Conservation (phyloP, 352 stramenopile species). For the Pythium aphanidermatum region DNA sequence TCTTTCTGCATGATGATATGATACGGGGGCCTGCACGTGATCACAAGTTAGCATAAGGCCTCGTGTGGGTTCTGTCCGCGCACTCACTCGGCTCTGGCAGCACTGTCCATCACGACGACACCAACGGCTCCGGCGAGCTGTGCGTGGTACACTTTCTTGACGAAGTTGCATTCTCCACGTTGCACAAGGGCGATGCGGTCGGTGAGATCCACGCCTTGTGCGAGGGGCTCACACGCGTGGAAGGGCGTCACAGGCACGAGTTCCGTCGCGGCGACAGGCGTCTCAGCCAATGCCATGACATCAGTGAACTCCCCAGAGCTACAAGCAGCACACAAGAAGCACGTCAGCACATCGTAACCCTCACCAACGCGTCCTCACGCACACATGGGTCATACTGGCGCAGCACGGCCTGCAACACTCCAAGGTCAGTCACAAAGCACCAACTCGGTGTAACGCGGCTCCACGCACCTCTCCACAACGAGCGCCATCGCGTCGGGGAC, state of each 20-base stretch:
- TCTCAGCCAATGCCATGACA: conserved; percentile 31
- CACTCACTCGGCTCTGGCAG: conserved; percentile 47
- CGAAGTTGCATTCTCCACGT: conserved; percentile 64
- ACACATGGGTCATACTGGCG: conserved; percentile 57
- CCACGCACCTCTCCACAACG: conserved; percentile 14
- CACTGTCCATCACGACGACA: conserved; percentile 67
- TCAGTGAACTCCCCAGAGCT: conserved; percentile 77
- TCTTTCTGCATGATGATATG: conserved; percentile 86
- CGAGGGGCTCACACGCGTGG: conserved; percentile 51
- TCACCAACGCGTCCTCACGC: neutral
- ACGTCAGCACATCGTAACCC: neutral
- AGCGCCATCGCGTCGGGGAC: neutral
- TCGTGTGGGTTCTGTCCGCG: neutral
- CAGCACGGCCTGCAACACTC: conserved; percentile 39
- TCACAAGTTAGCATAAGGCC: neutral
- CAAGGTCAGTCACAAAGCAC: too few relatives aligned
- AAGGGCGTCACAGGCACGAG: conserved; percentile 51
- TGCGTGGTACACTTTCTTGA: conserved; percentile 43
- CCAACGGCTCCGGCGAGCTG: conserved; percentile 59
- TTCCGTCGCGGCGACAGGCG: conserved; percentile 24
- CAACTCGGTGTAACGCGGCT: too few relatives aligned
- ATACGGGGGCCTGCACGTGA: conserved; percentile 39
- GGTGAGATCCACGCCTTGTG: conserved; percentile 27
- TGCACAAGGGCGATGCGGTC: conserved; percentile 71
- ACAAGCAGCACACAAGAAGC: neutral